phyloP scores from a whole-genome alignment of 2,329 filamentous ascomycete genomes.

The Colletotrichum trifolii region DNA sequence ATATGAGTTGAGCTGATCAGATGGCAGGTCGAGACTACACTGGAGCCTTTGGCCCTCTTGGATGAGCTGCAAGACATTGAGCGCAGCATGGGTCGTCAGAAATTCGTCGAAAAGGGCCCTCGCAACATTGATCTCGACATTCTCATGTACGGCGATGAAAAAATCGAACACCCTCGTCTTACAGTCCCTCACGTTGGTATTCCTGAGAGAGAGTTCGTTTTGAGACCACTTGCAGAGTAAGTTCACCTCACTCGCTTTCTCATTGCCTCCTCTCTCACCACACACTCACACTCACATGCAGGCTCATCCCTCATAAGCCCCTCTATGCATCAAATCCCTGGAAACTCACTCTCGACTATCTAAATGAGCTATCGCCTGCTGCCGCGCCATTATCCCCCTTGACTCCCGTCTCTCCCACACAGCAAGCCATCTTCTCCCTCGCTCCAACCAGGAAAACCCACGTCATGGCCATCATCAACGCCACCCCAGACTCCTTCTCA shows the following conservation, averaged over 20 bases:
- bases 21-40: slow-evolving; percentile 79
- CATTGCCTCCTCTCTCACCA: background rate
- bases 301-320: slow-evolving; percentile 66
- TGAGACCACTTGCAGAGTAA: slow-evolving; percentile 85
- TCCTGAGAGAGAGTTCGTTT: slow-evolving; percentile 91
- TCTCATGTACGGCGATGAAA: slow-evolving; percentile 79
- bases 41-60: slow-evolving; percentile 80
- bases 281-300: slow-evolving; percentile 41
- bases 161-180: slow-evolving; percentile 77
- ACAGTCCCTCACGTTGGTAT: slow-evolving; percentile 87
- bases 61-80: slow-evolving; percentile 89
- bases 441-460: slow-evolving; percentile 72
- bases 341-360: slow-evolving; percentile 70
- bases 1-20: slow-evolving; percentile 22
- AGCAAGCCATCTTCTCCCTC: slow-evolving; percentile 66
- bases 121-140: slow-evolving; percentile 96
- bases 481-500: slow-evolving; percentile 97
- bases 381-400: slow-evolving; percentile 66
- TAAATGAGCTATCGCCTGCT: slow-evolving; percentile 66
- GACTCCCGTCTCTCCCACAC: slow-evolving; percentile 62
- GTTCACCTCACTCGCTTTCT: slow-evolving; percentile 39
- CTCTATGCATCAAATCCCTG: slow-evolving; percentile 66
- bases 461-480: slow-evolving; percentile 94
- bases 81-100: slow-evolving; percentile 79
- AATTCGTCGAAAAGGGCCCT: slow-evolving; percentile 91